Evolutionary conservation across 345 rosid genomes (phyloP).

Genomic region (Brassica juncea): DNA sequence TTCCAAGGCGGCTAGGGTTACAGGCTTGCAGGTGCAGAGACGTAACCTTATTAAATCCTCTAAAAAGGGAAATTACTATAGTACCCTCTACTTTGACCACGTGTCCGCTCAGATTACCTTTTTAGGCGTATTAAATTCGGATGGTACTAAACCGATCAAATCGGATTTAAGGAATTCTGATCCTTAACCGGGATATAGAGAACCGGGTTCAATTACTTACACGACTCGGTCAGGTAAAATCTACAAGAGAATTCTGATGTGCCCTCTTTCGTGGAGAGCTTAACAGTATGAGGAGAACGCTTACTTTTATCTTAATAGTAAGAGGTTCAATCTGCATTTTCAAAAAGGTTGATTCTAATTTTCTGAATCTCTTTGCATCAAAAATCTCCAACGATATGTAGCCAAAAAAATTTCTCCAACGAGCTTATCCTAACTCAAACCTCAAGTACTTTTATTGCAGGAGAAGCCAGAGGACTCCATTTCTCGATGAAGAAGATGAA

Average conservation of each 20-base stretch:
- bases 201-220: conserved; percentile 58
- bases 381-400: too few relatives aligned
- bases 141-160: conserved; percentile 5
- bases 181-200: conserved; percentile 41
- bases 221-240: conserved; percentile 51
- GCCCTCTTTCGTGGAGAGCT: conserved; percentile 46
- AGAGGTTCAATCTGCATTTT: too few relatives aligned
- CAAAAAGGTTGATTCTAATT: too few relatives aligned
- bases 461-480: too few relatives aligned
- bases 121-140: background rate
- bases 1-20: conserved; percentile 43
- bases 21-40: conserved; percentile 20
- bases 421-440: too few relatives aligned
- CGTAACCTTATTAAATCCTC: conserved; percentile 37
- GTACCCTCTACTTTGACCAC: conserved; percentile 21
- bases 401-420: too few relatives aligned
- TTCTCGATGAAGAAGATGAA: too few relatives aligned
- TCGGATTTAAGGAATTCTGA: background rate
- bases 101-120: conserved; percentile 4
- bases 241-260: conserved; percentile 48
- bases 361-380: too few relatives aligned
- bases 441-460: too few relatives aligned
- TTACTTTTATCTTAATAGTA: too few relatives aligned
- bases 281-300: too few relatives aligned
- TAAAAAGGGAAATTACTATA: background rate